These are phyloP conservation scores for Melianthus villosus DNA, from an alignment of 441 rosid genomes.

Conservation along the genomic window DNA sequence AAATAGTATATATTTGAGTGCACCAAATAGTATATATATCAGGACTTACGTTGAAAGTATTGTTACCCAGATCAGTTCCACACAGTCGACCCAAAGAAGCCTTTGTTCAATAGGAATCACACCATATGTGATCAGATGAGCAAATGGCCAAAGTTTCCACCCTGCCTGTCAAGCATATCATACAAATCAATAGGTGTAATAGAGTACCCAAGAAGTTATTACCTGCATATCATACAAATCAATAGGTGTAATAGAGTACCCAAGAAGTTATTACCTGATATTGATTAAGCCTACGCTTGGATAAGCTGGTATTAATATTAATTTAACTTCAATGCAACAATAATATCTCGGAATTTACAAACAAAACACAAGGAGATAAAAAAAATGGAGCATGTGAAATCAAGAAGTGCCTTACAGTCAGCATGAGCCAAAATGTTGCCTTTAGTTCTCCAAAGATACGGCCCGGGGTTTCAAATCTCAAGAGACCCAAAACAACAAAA, in stretches of 20 bases:
- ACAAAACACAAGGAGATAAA: too few relatives aligned
- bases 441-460: conserved; percentile 38
- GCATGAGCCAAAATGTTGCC: conserved; percentile 68
- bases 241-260: too few relatives aligned
- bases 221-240: too few relatives aligned
- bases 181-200: too few relatives aligned
- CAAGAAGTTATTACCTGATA: too few relatives aligned
- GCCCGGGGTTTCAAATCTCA: conserved; percentile 58
- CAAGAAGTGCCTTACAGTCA: conserved; percentile 44
- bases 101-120: conserved; percentile 59
- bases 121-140: conserved; percentile 80
- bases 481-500: conserved; percentile 40
- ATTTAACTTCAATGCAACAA: too few relatives aligned
- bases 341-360: too few relatives aligned
- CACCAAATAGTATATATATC: background rate
- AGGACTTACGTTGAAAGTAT: conserved; percentile 61
- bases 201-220: too few relatives aligned
- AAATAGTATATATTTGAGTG: background rate
- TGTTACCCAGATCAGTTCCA: conserved; percentile 29
- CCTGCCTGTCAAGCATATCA: conserved; percentile 46
- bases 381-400: background rate
- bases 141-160: conserved; percentile 96
- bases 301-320: too few relatives aligned
- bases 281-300: too few relatives aligned
- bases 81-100: conserved; percentile 29